Evolutionary conservation across 2,329 filamentous ascomycete species (phyloP), one percentile per base, ranked within the genome.

Genomic region (Fusarium irregulare): DNA sequence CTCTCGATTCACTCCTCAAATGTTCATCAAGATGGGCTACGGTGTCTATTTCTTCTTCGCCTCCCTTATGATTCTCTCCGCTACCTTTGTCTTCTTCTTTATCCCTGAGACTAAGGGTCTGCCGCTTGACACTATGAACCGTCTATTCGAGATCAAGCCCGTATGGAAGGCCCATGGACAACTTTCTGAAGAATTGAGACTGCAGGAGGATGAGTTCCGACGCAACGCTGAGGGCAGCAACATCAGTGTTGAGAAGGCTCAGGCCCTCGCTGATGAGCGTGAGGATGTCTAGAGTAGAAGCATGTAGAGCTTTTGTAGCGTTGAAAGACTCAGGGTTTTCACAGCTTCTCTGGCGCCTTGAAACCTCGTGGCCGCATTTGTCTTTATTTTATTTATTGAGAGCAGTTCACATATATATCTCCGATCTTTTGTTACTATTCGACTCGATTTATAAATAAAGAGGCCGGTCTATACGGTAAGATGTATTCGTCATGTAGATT

Each of bases 11-110:
- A 92, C 88, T 0, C 88, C 86, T 14, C 87, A 90, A 70, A 91
- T 91, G 88, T 87, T 89, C 68, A 74, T 81, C 27, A 78, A 81
- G 12, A 85, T 87, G 83, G 80, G 81, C 14, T 91, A 87, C 71
- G 89, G 88, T 21, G 88, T 91, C 1, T 92, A 90, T 79, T 88
- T 91, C 73, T 90, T 92, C 82, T 92, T 92, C 71, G 89, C 88
- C 1, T 82, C 85, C 0, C 81, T 91, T 40, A 90, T 90, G 84
- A 76, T 91, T 13, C 64, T 85, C 10, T 87, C 87, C 0, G 81
- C 85, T 45, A 64, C 86, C 54, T 92, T 89, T 67, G 84, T 89
- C n/a, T 91, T 82, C 75, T 89, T 89, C 81, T 81, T 88, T 40
- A 71, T 91, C 1, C 89, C 89, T 2, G 89, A 92, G 80, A 91